A percentile compares a stretch with the other conserved stretches of the same genome.
These are phyloP conservation scores for Fomitopsis betulina DNA, from an alignment of 1,284 basidiomycete genomes.

Conservation along the genomic window DNA sequence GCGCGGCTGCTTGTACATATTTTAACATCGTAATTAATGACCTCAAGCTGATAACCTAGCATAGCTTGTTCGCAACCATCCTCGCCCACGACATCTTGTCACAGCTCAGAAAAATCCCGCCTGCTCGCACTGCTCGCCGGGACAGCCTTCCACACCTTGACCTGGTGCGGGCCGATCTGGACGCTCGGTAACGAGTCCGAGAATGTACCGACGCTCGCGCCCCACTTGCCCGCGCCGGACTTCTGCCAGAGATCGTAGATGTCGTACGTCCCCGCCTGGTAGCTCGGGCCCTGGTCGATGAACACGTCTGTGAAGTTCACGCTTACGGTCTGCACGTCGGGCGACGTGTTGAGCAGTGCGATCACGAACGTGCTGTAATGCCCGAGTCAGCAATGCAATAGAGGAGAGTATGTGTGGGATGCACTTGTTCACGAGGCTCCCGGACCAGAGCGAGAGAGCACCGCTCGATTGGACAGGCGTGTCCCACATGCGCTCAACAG, in stretches of 20 bases:
- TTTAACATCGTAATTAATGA: no score
- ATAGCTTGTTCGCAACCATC: not conserved
- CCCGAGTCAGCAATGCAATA: not conserved
- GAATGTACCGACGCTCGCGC: slow-evolving; percentile 26
- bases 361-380: slow-evolving; percentile 25
- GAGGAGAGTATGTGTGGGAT: not conserved
- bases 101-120: slow-evolving; percentile 4
- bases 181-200: slow-evolving; percentile 22
- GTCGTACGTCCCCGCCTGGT: slow-evolving; percentile 25
- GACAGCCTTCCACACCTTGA: slow-evolving; percentile 25
- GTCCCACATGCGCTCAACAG: slow-evolving; percentile 31
- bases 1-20: not conserved
- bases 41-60: not conserved
- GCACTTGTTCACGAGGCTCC: slow-evolving; percentile 29
- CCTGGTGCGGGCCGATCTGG: slow-evolving; percentile 23
- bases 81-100: not conserved
- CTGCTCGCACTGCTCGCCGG: slow-evolving; percentile 8
- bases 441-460: slow-evolving; percentile 29
- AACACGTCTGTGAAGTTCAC: slow-evolving; percentile 31
- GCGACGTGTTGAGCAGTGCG: slow-evolving; percentile 34
- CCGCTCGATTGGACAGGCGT: slow-evolving; percentile 22
- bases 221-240: slow-evolving; percentile 28
- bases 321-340: slow-evolving; percentile 27
- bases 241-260: slow-evolving; percentile 37
- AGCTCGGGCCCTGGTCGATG: slow-evolving; percentile 27